Evolutionary conservation across 371 early-diverging fungal genomes (phyloP).

Genomic region (Blakeslea trispora): DNA sequence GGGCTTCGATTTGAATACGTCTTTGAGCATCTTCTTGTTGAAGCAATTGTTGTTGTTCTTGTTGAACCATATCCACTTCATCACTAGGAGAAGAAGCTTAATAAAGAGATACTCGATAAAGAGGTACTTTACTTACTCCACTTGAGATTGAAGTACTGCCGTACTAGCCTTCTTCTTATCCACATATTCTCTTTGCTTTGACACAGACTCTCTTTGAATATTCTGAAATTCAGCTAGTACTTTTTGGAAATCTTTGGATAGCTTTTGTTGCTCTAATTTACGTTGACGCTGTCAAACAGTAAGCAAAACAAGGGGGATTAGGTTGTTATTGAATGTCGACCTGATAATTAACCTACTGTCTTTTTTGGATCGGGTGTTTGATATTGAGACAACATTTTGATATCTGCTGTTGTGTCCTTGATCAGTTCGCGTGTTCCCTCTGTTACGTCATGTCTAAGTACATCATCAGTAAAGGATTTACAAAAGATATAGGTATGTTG

Average conservation of each 20-base stretch:
- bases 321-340: no score
- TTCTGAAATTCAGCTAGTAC: constrained; percentile 85
- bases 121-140: not conserved
- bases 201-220: constrained; percentile 78
- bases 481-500: no score
- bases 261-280: constrained; percentile 76
- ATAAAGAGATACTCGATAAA: not conserved
- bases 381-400: constrained; percentile 65
- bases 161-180: constrained; percentile 64
- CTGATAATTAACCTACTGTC: constrained; percentile 9
- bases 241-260: constrained; percentile 91
- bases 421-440: constrained; percentile 81
- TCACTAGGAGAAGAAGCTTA: constrained; percentile 49
- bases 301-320: no score
- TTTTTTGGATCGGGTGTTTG: constrained; percentile 10
- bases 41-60: constrained; percentile 41
- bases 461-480: no score
- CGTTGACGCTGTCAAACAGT: constrained; percentile 58
- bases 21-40: constrained; percentile 48
- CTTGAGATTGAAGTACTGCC: constrained; percentile 40
- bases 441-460: constrained; percentile 72
- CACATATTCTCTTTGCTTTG: constrained; percentile 84
- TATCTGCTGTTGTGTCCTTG: constrained; percentile 71
- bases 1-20: constrained; percentile 66
- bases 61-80: constrained; percentile 31